Conservation (phyloP, 768 basidiomycete genomes). For the Xanthoconium purpureum region DNA sequence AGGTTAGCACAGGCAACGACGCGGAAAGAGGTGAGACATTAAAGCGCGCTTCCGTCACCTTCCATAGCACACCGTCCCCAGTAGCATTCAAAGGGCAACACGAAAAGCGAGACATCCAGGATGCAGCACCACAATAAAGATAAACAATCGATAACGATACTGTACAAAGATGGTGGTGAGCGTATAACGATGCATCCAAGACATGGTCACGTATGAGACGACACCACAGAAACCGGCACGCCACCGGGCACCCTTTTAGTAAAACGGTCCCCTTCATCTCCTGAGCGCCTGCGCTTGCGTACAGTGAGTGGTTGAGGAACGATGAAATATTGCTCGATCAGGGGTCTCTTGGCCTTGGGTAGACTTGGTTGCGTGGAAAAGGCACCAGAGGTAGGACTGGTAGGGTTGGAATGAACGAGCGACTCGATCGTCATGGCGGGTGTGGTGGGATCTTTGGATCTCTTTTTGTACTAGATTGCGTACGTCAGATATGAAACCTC, state of each 20-base stretch:
- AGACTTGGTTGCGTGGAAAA: constrained; percentile 13
- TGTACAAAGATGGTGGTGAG: constrained; percentile 20
- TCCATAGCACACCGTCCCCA: background rate
- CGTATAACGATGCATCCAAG: background rate
- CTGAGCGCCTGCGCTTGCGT: constrained; percentile 30
- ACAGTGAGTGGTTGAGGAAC: constrained; percentile 13
- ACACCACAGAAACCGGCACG: constrained; percentile 1
- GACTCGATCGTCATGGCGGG: constrained; percentile 59
- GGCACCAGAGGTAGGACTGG: constrained; percentile 47
- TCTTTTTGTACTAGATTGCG: constrained; percentile 55
- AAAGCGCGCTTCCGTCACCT: background rate
- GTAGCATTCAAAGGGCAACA: background rate
- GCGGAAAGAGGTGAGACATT: constrained; percentile 7
- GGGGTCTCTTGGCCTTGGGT: constrained; percentile 29
- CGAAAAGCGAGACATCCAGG: background rate
- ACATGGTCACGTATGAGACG: constrained; percentile 9
- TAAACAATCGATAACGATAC: constrained; percentile 29
- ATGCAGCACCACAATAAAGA: background rate
- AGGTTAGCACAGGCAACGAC: background rate
- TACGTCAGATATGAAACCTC: constrained; percentile 24
- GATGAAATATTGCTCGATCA: constrained; percentile 39
- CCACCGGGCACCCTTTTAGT: constrained; percentile 21
- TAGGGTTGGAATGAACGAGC: constrained; percentile 67
- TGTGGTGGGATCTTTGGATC: constrained; percentile 31
- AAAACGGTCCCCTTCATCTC: constrained; percentile 24